Evolutionary conservation across 768 basidiomycete species (phyloP).

Genomic region (Auricularia sp.): DNA sequence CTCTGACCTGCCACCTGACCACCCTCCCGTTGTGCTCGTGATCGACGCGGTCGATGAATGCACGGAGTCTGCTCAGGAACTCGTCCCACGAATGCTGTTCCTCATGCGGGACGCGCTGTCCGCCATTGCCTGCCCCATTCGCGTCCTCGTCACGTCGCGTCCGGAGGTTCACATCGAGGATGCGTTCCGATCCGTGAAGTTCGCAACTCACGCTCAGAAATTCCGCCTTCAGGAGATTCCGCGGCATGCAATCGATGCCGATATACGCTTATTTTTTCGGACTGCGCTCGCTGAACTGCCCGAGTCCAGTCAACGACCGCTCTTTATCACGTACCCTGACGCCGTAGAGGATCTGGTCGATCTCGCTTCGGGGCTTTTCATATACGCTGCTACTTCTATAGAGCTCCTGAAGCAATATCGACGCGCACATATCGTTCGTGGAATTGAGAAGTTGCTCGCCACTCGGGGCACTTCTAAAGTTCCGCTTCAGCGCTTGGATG

Average conservation of each 20-base stretch:
- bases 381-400: not conserved
- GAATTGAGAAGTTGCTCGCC: not conserved
- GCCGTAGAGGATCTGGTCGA: not conserved
- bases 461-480: not conserved
- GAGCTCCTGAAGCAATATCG: not conserved
- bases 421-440: not conserved
- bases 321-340: not conserved
- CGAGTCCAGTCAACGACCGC: not conserved
- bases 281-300: not conserved
- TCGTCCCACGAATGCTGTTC: not conserved
- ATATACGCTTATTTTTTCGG: not conserved
- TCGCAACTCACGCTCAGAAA: not conserved
- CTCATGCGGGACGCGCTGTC: not conserved
- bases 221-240: not conserved
- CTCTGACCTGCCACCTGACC: not conserved
- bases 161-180: constrained; percentile 12
- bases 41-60: too few relatives aligned
- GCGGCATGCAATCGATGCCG: not conserved
- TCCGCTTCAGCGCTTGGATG: not conserved
- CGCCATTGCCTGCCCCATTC: constrained; percentile 3
- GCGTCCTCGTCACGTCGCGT: constrained; percentile 16
- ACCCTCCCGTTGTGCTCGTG: not conserved
- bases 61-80: not conserved
- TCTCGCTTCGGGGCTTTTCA: not conserved
- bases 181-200: not conserved